Evolutionary conservation across 2,329 filamentous ascomycete genomes (phyloP).

Genomic region (Fusarium subglutinans): DNA sequence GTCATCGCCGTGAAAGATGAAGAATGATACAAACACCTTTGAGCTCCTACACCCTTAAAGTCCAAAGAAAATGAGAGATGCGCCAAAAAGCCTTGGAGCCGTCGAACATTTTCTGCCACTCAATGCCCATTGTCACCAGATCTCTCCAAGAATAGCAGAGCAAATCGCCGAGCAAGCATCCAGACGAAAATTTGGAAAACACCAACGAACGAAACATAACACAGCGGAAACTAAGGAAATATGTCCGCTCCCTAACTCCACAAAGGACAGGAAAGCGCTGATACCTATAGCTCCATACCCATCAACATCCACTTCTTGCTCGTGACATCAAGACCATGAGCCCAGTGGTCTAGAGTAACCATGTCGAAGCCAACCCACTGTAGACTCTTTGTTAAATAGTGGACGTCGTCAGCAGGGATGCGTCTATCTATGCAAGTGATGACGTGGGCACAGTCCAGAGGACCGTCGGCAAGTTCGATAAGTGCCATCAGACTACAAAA

Average conservation of each 20-base stretch:
- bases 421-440: constrained; percentile 83
- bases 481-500: constrained; percentile 79
- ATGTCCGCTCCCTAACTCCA: constrained; percentile 32
- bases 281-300: constrained; percentile 82
- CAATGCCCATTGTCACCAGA: constrained; percentile 33
- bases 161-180: constrained; percentile 14
- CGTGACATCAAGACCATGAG: constrained; percentile 68
- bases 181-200: constrained; percentile 27
- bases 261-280: constrained; percentile 21
- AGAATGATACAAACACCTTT: constrained; percentile 19
- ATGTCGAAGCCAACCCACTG: constrained; percentile 94
- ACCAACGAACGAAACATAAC: constrained; percentile 25
- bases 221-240: constrained; percentile 31
- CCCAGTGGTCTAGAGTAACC: constrained; percentile 81
- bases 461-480: constrained; percentile 84
- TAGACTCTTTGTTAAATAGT: constrained; percentile 79
- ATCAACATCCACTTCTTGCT: constrained; percentile 87
- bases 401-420: constrained; percentile 68
- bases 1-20: constrained; percentile 8
- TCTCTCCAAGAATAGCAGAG: constrained; percentile 22
- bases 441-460: constrained; percentile 79
- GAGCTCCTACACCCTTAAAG: constrained; percentile 27
- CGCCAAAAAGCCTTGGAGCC: constrained; percentile 22
- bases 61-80: constrained; percentile 18
- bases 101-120: constrained; percentile 29